Evolutionary conservation across 345 rosid genomes (phyloP).

Genomic region (Atalantia buxifolia): DNA sequence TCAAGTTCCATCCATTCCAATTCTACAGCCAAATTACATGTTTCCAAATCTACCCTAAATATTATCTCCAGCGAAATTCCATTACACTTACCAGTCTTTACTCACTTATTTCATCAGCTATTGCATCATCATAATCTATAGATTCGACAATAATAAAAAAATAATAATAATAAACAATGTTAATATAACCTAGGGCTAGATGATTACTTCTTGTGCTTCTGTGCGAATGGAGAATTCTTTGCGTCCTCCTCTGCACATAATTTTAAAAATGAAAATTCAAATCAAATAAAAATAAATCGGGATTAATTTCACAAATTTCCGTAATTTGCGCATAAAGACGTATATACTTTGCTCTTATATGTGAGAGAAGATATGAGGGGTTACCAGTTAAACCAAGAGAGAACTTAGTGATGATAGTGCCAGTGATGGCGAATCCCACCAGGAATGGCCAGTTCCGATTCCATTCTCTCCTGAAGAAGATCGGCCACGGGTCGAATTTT

Average conservation of each 20-base stretch:
- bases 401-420: conserved; percentile 62
- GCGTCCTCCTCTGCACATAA: conserved; percentile 9
- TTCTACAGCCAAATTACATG: background rate
- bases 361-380: background rate
- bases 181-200: background rate
- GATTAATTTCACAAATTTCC: background rate
- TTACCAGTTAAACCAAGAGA: conserved; percentile 69
- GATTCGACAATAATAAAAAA: background rate
- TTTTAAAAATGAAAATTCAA: background rate
- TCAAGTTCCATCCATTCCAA: background rate
- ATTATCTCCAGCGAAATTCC: background rate
- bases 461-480: conserved; percentile 83
- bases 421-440: conserved; percentile 76
- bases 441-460: conserved; percentile 83
- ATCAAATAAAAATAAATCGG: background rate
- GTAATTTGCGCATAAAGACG: background rate
- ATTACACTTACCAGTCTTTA: background rate
- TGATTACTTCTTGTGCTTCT: conserved; percentile 8
- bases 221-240: conserved; percentile 12
- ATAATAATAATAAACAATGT: background rate
- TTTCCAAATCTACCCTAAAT: background rate
- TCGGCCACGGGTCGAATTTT: conserved; percentile 67
- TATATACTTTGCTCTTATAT: too few species aligned
- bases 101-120: background rate
- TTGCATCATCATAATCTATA: background rate